Evolutionary conservation across 2,329 filamentous ascomycete genomes (phyloP).

Genomic region (Xylariales sp.): DNA sequence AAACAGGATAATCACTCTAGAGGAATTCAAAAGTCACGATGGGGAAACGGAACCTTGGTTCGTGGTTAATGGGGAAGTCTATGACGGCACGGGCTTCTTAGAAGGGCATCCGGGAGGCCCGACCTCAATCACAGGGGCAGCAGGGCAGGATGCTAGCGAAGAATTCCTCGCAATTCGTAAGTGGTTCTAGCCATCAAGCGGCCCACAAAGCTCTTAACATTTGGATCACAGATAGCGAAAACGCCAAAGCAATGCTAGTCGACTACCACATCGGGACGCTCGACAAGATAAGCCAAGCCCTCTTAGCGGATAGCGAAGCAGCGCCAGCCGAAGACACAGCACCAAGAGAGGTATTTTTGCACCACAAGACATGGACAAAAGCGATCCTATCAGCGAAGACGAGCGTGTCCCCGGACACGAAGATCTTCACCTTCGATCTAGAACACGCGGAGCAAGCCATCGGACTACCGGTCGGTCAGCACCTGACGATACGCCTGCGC

Average conservation of each 20-base stretch:
- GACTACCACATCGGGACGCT: slow-evolving; percentile 86
- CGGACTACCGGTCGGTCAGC: slow-evolving; percentile 85
- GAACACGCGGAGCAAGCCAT: slow-evolving; percentile 76
- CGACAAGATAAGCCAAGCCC: slow-evolving; percentile 66
- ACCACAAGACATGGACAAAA: slow-evolving; percentile 78
- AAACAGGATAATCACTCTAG: slow-evolving; percentile 71
- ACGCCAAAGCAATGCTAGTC: slow-evolving; percentile 90
- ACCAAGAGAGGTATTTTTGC: slow-evolving; percentile 73
- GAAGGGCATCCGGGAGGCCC: slow-evolving; percentile 88
- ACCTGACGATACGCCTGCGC: slow-evolving; percentile 83
- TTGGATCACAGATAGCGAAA: slow-evolving; percentile 79
- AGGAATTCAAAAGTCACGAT: slow-evolving; percentile 77
- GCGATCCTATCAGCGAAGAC: slow-evolving; percentile 75
- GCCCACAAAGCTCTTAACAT: background rate
- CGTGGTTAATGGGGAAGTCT: slow-evolving; percentile 87
- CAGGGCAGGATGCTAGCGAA: slow-evolving; percentile 84
- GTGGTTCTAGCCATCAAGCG: slow-evolving; percentile 53
- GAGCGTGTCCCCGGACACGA: slow-evolving; percentile 79
- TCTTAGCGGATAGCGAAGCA: slow-evolving; percentile 60
- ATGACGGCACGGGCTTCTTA: slow-evolving; percentile 84
- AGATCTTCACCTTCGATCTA: slow-evolving; percentile 83
- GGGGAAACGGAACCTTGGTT: slow-evolving; percentile 81
- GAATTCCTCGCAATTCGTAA: slow-evolving; percentile 93
- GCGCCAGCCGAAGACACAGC: slow-evolving; percentile 52
- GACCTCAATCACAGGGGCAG: slow-evolving; percentile 83